Percentiles rank a stretch among this genome's conserved stretches.
These are phyloP conservation scores for Jamesozyma piceae DNA, from an alignment of 805 yeast species.

Conservation along the genomic window DNA sequence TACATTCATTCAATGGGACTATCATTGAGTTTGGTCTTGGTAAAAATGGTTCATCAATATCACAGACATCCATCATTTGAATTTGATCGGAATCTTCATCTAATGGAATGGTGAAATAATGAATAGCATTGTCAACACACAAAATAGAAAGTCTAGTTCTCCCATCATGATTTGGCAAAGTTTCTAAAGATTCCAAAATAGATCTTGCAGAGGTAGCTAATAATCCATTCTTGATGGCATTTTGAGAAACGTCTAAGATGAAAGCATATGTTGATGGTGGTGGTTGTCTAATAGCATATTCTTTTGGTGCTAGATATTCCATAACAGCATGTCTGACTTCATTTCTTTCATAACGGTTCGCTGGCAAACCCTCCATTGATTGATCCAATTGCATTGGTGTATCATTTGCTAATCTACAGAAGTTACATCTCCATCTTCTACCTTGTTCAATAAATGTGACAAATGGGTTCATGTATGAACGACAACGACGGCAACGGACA, in stretches of 20 bases:
- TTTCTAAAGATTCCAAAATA: constrained; percentile 75
- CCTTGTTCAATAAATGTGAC: constrained; percentile 58
- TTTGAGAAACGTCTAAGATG: constrained; percentile 75
- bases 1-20: constrained; percentile 64
- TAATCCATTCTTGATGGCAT: constrained; percentile 70
- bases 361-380: constrained; percentile 27
- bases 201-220: constrained; percentile 83
- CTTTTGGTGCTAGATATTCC: constrained; percentile 91
- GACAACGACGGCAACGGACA: constrained; percentile 94
- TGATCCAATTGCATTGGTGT: constrained; percentile 55
- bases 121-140: constrained; percentile 81
- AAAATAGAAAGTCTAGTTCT: constrained; percentile 79
- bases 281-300: constrained; percentile 89
- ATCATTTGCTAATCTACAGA: constrained; percentile 84
- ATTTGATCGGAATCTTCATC: constrained; percentile 40
- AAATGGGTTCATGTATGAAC: constrained; percentile 91
- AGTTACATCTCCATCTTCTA: constrained; percentile 89
- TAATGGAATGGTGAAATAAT: constrained; percentile 67
- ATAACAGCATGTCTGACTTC: constrained; percentile 82
- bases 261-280: constrained; percentile 86
- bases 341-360: constrained; percentile 50
- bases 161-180: constrained; percentile 77
- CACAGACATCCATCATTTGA: constrained; percentile 79
- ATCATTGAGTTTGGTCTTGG: constrained; percentile 76
- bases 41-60: constrained; percentile 83